These are phyloP conservation scores for Ehretia macrophylla DNA, from an alignment of 257 asterid species.

Conservation along the genomic window DNA sequence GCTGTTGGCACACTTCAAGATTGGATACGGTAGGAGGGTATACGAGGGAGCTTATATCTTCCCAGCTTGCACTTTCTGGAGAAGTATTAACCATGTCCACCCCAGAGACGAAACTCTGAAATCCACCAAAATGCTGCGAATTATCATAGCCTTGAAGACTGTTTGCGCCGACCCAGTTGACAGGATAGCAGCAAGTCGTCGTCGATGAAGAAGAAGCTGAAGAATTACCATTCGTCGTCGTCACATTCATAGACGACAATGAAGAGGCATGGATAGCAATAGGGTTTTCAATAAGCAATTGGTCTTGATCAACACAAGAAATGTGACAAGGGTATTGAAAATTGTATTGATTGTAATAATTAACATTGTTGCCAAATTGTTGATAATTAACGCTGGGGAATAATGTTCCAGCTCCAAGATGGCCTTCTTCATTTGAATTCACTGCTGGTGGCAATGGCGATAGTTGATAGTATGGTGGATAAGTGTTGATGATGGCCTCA, in stretches of 20 bases:
- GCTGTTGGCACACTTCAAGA: constrained; percentile 10
- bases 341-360: not conserved
- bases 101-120: constrained; percentile 13
- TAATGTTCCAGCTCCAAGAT: constrained; percentile 5
- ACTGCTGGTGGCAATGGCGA: constrained; percentile 5
- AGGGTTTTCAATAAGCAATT: not conserved
- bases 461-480: constrained; percentile 7
- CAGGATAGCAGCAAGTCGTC: constrained; percentile 8
- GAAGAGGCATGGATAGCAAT: not conserved
- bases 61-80: constrained; percentile 35
- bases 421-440: not conserved
- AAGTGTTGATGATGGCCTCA: not conserved
- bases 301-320: not conserved
- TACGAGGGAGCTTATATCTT: constrained; percentile 20
- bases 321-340: constrained; percentile 6
- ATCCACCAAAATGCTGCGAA: constrained; percentile 20
- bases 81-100: constrained; percentile 18
- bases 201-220: not conserved
- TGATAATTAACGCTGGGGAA: not conserved
- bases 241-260: too few species aligned
- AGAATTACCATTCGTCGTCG: not conserved
- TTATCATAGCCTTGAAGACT: constrained; percentile 9
- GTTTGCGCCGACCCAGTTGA: constrained; percentile 5
- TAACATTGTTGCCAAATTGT: not conserved
- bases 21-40: constrained; percentile 16